Percentiles rank a stretch among this genome's conserved stretches.
These are phyloP conservation scores for Lasiodiplodia gonubiensis DNA, from an alignment of 2,329 filamentous ascomycete species.

Conservation along the genomic window DNA sequence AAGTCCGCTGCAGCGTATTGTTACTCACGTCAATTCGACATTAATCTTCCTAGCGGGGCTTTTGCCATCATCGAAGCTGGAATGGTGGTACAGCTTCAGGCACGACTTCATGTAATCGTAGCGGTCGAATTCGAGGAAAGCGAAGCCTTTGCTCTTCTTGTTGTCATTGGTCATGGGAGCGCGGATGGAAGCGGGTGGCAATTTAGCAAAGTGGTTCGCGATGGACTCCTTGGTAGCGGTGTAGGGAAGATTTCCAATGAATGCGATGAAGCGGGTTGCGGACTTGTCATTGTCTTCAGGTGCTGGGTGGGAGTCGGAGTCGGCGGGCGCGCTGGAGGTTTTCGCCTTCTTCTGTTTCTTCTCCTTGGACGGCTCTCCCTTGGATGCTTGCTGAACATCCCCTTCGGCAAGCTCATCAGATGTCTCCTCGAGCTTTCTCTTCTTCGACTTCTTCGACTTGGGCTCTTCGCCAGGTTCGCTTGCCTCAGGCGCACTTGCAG, in stretches of 20 bases:
- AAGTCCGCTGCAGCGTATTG: not conserved
- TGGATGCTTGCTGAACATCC: constrained; percentile 28
- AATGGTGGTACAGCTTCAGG: constrained; percentile 88
- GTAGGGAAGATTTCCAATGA: constrained; percentile 91
- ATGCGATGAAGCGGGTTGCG: constrained; percentile 73
- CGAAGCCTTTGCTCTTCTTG: constrained; percentile 47
- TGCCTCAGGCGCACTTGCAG: not conserved
- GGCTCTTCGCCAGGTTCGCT: not conserved
- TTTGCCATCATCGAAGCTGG: constrained; percentile 68
- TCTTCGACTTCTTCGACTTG: constrained; percentile 30
- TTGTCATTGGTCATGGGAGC: constrained; percentile 46
- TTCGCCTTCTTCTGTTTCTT: constrained; percentile 36
- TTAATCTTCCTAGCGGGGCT: constrained; percentile 78
- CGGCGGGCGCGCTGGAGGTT: constrained; percentile 30
- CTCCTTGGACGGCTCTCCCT: constrained; percentile 30
- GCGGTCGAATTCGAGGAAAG: constrained; percentile 80
- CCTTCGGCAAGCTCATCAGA: constrained; percentile 20
- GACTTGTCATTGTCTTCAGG: constrained; percentile 35
- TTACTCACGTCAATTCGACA: constrained; percentile 81
- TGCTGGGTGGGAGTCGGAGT: constrained; percentile 32
- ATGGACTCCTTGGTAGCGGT: constrained; percentile 74
- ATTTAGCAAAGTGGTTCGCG: constrained; percentile 75
- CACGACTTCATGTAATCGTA: constrained; percentile 93
- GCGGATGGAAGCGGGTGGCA: constrained; percentile 73
- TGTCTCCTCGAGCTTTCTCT: constrained; percentile 30